Base-by-base conservation (phyloP, 1,284 basidiomycete genomes). In the Sparassis latifolia region DNA sequence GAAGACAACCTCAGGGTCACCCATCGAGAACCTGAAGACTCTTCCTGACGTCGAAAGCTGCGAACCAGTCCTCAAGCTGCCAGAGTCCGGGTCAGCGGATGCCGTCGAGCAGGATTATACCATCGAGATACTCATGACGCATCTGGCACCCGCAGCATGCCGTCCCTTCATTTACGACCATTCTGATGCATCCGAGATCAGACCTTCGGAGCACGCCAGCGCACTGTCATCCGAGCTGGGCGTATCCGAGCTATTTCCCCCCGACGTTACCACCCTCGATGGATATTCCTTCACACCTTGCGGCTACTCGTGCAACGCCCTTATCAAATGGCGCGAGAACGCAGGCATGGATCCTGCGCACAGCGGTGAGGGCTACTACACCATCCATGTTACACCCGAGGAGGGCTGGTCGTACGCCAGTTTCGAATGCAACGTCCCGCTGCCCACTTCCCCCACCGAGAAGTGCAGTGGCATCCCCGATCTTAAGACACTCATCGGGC, bases 301-400 rank as follows among this genome's bases (percentile, higher is more conserved):
- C 64, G 97, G 97, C 20, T 99, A 97, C 68, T 95, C 91, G 3
- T 90, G 92, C 59, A 99, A 99, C 66, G 94, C 93, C 2, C 80
- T 98, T 31, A 78, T 97, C 48, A 84, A 76, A 59, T 86, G 87
- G 75, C 56, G 60, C 42, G 57, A 62, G 10, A 62, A 60, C 48
- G 59, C 62, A 6, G 65, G 54, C 12, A 51, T 32, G n/a, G 50
- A 61, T 41, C 56, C 55, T 20, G 48, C 53, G 2, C 49, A 57
- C 5, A 58, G 54, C 10, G 80, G 82, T 28, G 93, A 95, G 65
- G 92, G 94, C 33, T 99, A 99, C 72, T 98, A 93, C 69, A 99
- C 94, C 5, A 96, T 99, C 54, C 97, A 99, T 68, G 97, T 99
- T 48, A 99, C 97, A 0, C 97, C 97, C 33, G 97, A 99, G 69